phyloP scores from a whole-genome alignment of 371 early-diverging fungal species.

The Actinomucor elegans region DNA sequence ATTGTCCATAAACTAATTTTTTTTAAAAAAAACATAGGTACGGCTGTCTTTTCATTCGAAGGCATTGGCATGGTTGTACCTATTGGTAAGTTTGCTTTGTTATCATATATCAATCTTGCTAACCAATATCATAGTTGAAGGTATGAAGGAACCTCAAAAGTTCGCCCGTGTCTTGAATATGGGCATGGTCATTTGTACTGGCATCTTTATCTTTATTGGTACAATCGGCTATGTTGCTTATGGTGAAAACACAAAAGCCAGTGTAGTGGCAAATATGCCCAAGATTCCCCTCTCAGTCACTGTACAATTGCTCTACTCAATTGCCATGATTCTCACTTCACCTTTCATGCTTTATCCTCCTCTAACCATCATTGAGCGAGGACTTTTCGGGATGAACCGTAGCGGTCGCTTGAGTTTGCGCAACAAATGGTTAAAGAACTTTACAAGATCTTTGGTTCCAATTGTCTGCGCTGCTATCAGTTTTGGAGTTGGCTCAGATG shows the following conservation, averaged over 20 bases:
- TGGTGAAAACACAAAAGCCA: conserved; percentile 68
- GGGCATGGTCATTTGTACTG: conserved; percentile 59
- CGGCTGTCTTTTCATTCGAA: conserved; percentile 88
- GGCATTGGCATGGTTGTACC: conserved; percentile 60
- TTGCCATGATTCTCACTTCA: conserved; percentile 77
- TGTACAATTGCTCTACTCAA: conserved; percentile 71
- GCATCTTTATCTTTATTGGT: conserved; percentile 67
- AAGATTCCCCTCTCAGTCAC: conserved; percentile 41
- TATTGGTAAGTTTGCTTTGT: too few species aligned
- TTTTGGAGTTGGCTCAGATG: conserved; percentile 60
- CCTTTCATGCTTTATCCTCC: conserved; percentile 82
- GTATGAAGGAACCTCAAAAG: conserved; percentile 61
- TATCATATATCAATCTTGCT: too few species aligned
- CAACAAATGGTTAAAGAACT: conserved; percentile 71
- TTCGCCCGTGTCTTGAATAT: conserved; percentile 62
- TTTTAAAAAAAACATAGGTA: too few species aligned
- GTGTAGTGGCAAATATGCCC: conserved; percentile 70
- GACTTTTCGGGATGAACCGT: conserved; percentile 33
- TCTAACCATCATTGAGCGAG: conserved; percentile 66
- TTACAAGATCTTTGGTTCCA: conserved; percentile 53
- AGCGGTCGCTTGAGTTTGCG: conserved; percentile 28
- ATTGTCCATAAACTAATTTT: too few species aligned
- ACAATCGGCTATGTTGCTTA: conserved; percentile 71
- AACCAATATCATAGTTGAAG: too few species aligned
- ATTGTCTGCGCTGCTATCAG: conserved; percentile 58